These are phyloP conservation scores for Macrolepiota albuminosa DNA, from an alignment of 768 basidiomycete genomes.

Conservation along the genomic window DNA sequence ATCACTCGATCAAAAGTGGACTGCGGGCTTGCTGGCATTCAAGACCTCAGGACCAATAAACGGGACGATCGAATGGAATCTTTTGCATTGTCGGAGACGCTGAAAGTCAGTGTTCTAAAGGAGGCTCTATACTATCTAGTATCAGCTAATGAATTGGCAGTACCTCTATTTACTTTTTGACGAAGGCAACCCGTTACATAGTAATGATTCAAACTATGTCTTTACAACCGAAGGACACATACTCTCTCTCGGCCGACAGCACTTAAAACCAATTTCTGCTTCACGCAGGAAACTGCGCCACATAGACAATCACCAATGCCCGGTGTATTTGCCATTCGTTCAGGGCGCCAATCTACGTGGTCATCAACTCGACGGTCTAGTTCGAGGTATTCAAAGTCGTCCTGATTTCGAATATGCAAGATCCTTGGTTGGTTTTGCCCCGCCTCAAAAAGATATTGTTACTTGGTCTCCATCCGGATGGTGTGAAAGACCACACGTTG, in stretches of 20 bases:
- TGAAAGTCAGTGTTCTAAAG: slow-evolving; percentile 57
- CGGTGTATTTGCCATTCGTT: slow-evolving; percentile 51
- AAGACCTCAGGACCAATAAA: slow-evolving; percentile 71
- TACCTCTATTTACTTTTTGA: slow-evolving; percentile 94
- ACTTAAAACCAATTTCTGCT: slow-evolving; percentile 53
- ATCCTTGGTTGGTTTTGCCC: slow-evolving; percentile 51
- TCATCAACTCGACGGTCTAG: slow-evolving; percentile 40
- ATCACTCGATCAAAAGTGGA: slow-evolving; percentile 68
- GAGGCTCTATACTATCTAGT: not conserved
- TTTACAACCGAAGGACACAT: slow-evolving; percentile 97
- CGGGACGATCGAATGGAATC: slow-evolving; percentile 96
- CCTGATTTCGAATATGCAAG: slow-evolving; percentile 80
- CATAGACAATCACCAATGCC: slow-evolving; percentile 69
- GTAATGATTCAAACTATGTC: slow-evolving; percentile 80
- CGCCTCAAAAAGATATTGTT: slow-evolving; percentile 44
- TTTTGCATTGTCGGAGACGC: slow-evolving; percentile 88
- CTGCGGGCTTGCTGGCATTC: slow-evolving; percentile 83
- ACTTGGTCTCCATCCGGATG: slow-evolving; percentile 69
- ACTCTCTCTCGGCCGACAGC: slow-evolving; percentile 54
- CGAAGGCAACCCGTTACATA: slow-evolving; percentile 70
- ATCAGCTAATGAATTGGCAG: slow-evolving; percentile 30
- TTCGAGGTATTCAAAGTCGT: slow-evolving; percentile 66
- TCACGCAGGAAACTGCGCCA: slow-evolving; percentile 57
- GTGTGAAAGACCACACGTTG: slow-evolving; percentile 67
- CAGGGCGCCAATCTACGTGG: slow-evolving; percentile 27